A percentile compares a stretch with the other conserved stretches of the same genome.
phyloP scores from a whole-genome alignment of 2,329 filamentous ascomycete genomes.

The Diaporthe vaccinii region DNA sequence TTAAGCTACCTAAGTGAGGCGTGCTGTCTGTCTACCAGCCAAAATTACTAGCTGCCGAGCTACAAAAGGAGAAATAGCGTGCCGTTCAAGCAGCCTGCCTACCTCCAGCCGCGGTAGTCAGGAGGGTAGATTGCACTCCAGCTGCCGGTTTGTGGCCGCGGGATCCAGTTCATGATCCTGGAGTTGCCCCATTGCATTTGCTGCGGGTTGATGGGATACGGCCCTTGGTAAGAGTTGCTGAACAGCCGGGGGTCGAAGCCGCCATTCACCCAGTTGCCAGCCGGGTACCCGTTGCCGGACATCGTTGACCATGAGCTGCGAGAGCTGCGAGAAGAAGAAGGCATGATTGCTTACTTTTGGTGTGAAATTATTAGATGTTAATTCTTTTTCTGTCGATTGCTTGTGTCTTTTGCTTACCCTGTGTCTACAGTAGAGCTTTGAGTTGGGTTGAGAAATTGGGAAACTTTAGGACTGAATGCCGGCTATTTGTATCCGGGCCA shows the following conservation, averaged over 20 bases:
- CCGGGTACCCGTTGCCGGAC: background rate
- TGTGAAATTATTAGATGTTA: background rate
- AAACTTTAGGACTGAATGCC: background rate
- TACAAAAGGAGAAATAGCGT: background rate
- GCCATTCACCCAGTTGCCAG: too few species aligned
- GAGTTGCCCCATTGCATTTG: conserved; percentile 26
- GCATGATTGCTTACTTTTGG: background rate
- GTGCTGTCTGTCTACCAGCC: background rate
- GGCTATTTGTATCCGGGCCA: background rate
- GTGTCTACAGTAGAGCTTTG: background rate
- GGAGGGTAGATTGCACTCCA: background rate
- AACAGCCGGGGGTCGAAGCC: background rate
- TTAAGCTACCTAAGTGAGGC: background rate
- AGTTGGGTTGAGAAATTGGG: background rate
- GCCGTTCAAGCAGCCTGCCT: background rate
- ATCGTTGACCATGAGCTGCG: background rate
- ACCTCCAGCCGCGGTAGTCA: conserved; percentile 13
- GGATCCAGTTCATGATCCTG: conserved; percentile 29
- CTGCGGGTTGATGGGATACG: conserved; percentile 13
- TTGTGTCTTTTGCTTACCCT: background rate
- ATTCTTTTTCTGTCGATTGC: background rate
- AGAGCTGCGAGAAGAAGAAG: background rate
- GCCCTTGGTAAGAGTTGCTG: conserved; percentile 9
- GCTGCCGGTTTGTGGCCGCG: background rate
- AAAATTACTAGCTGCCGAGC: background rate